Evolutionary conservation across 2,329 filamentous ascomycete genomes (phyloP).

Genomic region (Arthrobotrys megalospora): DNA sequence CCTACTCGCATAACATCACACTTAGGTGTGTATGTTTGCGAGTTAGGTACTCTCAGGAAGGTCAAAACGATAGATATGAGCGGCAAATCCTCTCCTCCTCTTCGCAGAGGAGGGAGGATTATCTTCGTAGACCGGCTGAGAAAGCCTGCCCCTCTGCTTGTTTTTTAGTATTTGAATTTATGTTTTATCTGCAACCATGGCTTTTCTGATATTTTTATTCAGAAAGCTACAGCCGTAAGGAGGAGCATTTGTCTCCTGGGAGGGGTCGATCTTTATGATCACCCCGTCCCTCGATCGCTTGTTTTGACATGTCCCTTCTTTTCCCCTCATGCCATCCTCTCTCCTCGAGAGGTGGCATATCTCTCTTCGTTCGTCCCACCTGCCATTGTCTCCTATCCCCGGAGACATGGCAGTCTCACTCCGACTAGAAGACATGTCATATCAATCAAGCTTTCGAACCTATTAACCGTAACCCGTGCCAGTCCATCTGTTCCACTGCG

Average conservation of each 20-base stretch:
- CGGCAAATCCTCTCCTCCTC: neutral
- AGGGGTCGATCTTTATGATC: constrained; percentile 12
- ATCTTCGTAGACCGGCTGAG: constrained; percentile 6
- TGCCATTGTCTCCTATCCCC: neutral
- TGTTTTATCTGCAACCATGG: neutral
- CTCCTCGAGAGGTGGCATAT: neutral
- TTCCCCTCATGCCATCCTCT: neutral
- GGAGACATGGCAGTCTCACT: neutral
- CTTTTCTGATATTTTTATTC: neutral
- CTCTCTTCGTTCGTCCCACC: neutral
- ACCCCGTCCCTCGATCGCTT: neutral
- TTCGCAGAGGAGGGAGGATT: neutral
- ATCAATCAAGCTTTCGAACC: constrained; percentile 18
- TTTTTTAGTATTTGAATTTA: neutral
- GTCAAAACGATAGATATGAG: neutral
- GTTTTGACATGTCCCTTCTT: constrained; percentile 9
- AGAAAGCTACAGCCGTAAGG: neutral
- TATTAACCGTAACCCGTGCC: constrained; percentile 18
- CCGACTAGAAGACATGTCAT: constrained; percentile 8
- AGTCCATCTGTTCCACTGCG: neutral
- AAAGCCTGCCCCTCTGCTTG: constrained; percentile 6
- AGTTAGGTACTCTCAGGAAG: neutral
- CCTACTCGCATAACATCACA: neutral
- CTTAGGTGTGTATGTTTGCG: constrained; percentile 9
- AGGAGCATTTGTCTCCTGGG: neutral